Base-by-base conservation (phyloP, 176 grass and related monocot species). In the Rhynchospora tenuis region DNA sequence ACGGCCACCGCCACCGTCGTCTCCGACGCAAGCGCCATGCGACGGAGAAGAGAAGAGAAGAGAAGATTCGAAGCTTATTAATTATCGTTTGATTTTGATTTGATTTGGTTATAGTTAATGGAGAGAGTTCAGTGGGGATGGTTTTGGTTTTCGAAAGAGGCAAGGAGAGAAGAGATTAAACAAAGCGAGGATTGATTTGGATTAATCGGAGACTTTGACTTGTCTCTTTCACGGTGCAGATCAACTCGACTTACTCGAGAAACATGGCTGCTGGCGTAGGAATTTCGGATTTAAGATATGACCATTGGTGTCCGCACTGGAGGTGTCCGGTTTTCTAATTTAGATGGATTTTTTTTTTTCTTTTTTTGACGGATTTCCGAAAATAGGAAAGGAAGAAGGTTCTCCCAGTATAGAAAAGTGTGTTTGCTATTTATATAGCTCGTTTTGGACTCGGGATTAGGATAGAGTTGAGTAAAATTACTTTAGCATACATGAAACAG, bases 1-100 rank as follows among this genome's bases (percentile, higher is more conserved):
- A 94, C 94, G 14, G 87, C 88, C 86, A 95, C 91, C 29, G 84
- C 89, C 16, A 57, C 9, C 14, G 67, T 82, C 38, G 15, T 33
- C 33, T 4, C 51, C 83, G 12, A 54, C 82, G 42, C 15, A 54
- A 11, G 9, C 23, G 4, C 46, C 77, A 80, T 80, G 27, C 1
- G 6, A 27, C 24, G 19, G 19, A 31, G 22, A 23, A 26, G 64
- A 5, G 24, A 59, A 73, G 31, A 14, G 7, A 11, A 19, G 9
- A 31, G 10, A n/a, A 9, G 1, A 14, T n/a, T 70, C 0, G 13
- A 42, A 79, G 75, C n/a, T 55, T 78, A 77, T 77, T 26, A 45
- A 77, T 77, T 26, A 45, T 17, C n/a, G 7, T 8, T 73, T 44
- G 69, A 47, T n/a, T 11, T 3, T 6, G 7, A 5, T n/a, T 64